phyloP scores from a whole-genome alignment of 2,329 filamentous ascomycete genomes.

The Alternaria conjuncta region DNA sequence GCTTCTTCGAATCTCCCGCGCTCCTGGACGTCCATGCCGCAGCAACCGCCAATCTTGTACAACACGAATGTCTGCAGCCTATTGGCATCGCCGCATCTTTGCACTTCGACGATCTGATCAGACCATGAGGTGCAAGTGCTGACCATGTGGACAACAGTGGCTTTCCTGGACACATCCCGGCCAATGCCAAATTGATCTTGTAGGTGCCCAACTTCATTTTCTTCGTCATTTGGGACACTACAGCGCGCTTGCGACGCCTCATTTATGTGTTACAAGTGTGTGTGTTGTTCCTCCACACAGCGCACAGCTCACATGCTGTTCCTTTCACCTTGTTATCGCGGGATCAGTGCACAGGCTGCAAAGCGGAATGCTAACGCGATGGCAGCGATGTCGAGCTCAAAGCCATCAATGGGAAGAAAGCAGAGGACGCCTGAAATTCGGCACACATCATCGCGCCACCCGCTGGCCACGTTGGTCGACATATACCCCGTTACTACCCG shows the following conservation, averaged over 20 bases:
- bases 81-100: not conserved
- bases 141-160: slow-evolving; percentile 60
- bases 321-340: not conserved
- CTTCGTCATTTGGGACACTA: not conserved
- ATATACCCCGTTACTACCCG: slow-evolving; percentile 15
- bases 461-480: slow-evolving; percentile 7
- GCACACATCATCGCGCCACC: slow-evolving; percentile 3
- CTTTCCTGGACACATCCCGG: slow-evolving; percentile 78
- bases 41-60: slow-evolving; percentile 1
- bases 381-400: slow-evolving; percentile 72
- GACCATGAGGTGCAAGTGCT: slow-evolving; percentile 22
- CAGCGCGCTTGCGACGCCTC: not conserved
- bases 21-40: not conserved
- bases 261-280: not conserved
- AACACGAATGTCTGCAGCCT: slow-evolving; percentile 4
- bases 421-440: slow-evolving; percentile 29
- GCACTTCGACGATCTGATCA: slow-evolving; percentile 14
- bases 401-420: slow-evolving; percentile 62
- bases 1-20: not conserved
- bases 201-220: slow-evolving; percentile 58
- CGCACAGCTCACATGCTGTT: slow-evolving; percentile 11
- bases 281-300: slow-evolving; percentile 6
- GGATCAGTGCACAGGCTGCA: not conserved
- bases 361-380: slow-evolving; percentile 16
- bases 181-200: slow-evolving; percentile 81